Evolutionary conservation across 495 filamentous ascomycete species (phyloP).

Genomic region (Podospora pseudopauciseta): DNA sequence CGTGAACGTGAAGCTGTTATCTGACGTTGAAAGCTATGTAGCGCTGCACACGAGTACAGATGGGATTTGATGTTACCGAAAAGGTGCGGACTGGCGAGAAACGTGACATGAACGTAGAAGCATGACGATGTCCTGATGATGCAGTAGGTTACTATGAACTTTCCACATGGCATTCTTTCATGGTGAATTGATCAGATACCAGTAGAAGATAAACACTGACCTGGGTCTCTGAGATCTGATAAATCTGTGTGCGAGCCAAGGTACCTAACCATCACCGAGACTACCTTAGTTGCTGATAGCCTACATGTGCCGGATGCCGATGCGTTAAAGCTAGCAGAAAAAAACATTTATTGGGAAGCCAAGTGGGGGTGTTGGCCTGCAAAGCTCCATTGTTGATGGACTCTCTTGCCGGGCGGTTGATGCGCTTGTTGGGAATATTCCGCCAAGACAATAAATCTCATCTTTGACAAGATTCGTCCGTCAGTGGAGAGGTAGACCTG

Average conservation of each 20-base stretch:
- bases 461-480: background rate
- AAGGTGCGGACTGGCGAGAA: background rate
- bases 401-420: background rate
- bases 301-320: too few relatives aligned
- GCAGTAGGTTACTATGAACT: background rate
- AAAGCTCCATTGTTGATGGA: background rate
- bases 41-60: background rate
- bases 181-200: background rate
- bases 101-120: background rate
- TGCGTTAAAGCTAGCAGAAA: background rate
- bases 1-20: background rate
- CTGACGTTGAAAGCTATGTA: too few relatives aligned
- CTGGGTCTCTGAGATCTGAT: background rate
- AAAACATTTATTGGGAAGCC: too few relatives aligned
- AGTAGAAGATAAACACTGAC: background rate
- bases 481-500: background rate
- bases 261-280: too few relatives aligned
- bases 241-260: background rate
- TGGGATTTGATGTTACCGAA: background rate
- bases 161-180: background rate
- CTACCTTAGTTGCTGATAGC: too few relatives aligned
- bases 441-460: background rate
- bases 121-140: background rate
- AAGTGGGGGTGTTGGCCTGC: background rate
- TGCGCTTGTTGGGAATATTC: background rate